Evolutionary conservation across 768 basidiomycete species (phyloP).

Genomic region (Lactarius quietus): DNA sequence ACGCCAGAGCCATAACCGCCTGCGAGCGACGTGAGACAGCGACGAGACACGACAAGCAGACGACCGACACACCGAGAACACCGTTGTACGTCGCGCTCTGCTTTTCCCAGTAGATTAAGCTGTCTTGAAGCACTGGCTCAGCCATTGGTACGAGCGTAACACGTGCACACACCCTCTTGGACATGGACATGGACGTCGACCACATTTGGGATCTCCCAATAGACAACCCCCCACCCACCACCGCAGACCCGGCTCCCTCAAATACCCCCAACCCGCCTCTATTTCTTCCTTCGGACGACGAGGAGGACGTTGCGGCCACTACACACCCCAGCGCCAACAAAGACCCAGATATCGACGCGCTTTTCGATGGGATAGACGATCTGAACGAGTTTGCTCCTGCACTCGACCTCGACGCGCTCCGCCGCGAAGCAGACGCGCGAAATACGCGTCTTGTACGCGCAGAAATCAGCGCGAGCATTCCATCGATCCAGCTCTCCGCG

Average conservation of each 20-base stretch:
- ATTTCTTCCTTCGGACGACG: slow-evolving; percentile 55
- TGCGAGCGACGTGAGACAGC: slow-evolving; percentile 24
- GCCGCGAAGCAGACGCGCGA: slow-evolving; percentile 52
- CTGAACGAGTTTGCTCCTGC: slow-evolving; percentile 47
- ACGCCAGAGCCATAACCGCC: slow-evolving; percentile 57
- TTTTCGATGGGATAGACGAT: slow-evolving; percentile 48
- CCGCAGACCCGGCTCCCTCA: slow-evolving; percentile 21
- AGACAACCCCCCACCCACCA: slow-evolving; percentile 30
- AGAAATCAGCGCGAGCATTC: slow-evolving; percentile 49
- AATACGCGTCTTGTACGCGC: slow-evolving; percentile 41
- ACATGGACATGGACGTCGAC: slow-evolving; percentile 39
- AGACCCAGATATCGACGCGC: slow-evolving; percentile 36
- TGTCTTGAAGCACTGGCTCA: slow-evolving; percentile 64
- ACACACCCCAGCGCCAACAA: slow-evolving; percentile 11
- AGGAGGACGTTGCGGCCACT: slow-evolving; percentile 39
- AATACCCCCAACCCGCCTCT: slow-evolving; percentile 39
- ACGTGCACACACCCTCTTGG: slow-evolving; percentile 4
- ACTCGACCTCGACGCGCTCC: slow-evolving; percentile 51
- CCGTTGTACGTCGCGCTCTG: slow-evolving; percentile 84
- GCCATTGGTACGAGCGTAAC: neutral
- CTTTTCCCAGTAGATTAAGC: slow-evolving; percentile 82
- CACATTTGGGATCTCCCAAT: slow-evolving; percentile 52
- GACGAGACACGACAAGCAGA: neutral
- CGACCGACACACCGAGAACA: slow-evolving; percentile 60
- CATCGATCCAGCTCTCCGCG: slow-evolving; percentile 37